Conservation (phyloP, 2,329 filamentous ascomycete genomes). For the Paracamarosporium sp. region DNA sequence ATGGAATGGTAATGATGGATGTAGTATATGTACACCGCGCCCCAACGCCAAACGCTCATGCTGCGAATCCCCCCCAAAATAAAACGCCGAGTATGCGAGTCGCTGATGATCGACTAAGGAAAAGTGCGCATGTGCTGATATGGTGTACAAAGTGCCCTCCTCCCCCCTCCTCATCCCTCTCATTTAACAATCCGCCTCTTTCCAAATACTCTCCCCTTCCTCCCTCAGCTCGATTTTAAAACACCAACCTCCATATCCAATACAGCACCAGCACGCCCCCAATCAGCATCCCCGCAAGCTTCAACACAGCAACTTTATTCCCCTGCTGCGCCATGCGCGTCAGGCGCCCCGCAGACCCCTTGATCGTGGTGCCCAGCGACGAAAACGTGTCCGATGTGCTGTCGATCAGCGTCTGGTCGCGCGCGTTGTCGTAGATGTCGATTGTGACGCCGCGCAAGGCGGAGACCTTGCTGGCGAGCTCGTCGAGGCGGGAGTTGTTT, state of each 20-base stretch:
- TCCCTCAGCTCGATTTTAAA: slow-evolving; percentile 10
- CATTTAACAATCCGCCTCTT: background rate
- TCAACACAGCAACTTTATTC: slow-evolving; percentile 89
- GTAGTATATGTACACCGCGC: too few species aligned
- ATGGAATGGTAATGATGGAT: too few species aligned
- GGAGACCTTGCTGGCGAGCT: slow-evolving; percentile 88
- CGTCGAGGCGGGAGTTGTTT: slow-evolving; percentile 93
- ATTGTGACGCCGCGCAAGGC: slow-evolving; percentile 92
- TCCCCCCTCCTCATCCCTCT: too few species aligned
- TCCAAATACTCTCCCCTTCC: background rate
- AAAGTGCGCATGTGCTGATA: background rate
- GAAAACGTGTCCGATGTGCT: slow-evolving; percentile 92
- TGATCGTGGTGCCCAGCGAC: slow-evolving; percentile 80
- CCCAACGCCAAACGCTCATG: background rate
- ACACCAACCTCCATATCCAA: slow-evolving; percentile 61
- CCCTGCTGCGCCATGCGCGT: slow-evolving; percentile 90
- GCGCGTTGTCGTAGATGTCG: slow-evolving; percentile 96
- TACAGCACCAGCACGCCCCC: slow-evolving; percentile 76
- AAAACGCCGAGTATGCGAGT: slow-evolving; percentile 3
- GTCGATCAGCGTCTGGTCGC: slow-evolving; percentile 87
- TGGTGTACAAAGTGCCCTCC: too few species aligned
- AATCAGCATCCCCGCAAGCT: slow-evolving; percentile 83
- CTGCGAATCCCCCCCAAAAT: background rate
- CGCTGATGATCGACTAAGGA: background rate
- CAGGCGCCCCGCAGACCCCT: slow-evolving; percentile 81